Base-by-base conservation (phyloP, 441 rosid species). In the Gossypium davidsonii region DNA sequence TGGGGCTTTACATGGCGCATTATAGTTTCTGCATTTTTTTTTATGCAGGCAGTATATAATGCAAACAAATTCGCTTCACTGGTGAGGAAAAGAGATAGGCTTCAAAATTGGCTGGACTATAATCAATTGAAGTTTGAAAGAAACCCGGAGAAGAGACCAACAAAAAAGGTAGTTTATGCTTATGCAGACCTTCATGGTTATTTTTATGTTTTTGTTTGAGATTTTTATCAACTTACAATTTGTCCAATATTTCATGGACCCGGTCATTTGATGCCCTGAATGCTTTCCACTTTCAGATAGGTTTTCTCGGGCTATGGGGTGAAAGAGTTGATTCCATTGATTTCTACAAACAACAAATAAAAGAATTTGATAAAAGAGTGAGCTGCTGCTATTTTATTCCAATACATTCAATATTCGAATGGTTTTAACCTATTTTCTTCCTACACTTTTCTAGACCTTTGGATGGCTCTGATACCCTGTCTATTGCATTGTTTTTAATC, bases 61-160 rank as follows among this genome's bases (percentile, higher is more conserved):
- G 98, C 98, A 17, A 95, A 90, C 82, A 88, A 78, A 73, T 91
- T 83, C 49, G 89, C 91, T 60, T 88, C 84, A 78, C 81, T 93
- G 70, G 97, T 81, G 75, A 88, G 86, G 70, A 83, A 85, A 86
- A 86, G 98, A 79, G 87, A 85, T 26, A 88, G 90, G 84, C 86
- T 93, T 31, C 96, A 79, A 82, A 89, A 87, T 74, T 91, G 97
- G 99, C 86, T 88, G 67, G 99, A 93, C 79, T 93, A 90, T 74
- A 82, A 93, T 80, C 90, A 87, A 78, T 87, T 93, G 49, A 91
- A 91, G 82, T 84, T 80, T 79, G 95, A 93, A 82, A 88, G 98
- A 72, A 85, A 89, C 73, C 89, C 90, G 12, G 96, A 87, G 1
- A 93, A 90, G 81, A 86, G 80, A 77, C 99, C 96, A 20, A 88